Evolutionary conservation across 1,284 basidiomycete species (phyloP).

Genomic region (Puccinia novopanici): DNA sequence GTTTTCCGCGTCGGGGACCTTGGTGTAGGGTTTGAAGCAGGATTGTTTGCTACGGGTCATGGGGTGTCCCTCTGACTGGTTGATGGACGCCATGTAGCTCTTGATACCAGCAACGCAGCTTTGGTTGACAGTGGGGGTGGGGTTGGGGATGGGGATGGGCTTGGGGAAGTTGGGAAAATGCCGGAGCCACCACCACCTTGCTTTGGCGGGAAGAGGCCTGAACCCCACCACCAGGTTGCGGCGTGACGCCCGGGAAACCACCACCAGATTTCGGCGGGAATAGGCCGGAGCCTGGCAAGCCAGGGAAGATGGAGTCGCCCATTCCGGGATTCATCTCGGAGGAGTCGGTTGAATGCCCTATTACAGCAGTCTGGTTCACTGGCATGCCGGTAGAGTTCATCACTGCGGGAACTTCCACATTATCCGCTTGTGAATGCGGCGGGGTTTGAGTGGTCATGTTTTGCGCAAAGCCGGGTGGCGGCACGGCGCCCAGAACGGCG

Average conservation of each 20-base stretch:
- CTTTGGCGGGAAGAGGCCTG: no score
- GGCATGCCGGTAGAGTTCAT: conserved; percentile 24
- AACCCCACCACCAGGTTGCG: neutral
- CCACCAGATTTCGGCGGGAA: conserved; percentile 20
- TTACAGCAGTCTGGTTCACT: neutral
- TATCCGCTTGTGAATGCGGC: neutral
- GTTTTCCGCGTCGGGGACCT: conserved; percentile 23
- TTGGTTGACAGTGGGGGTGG: conserved; percentile 22
- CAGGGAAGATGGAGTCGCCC: neutral
- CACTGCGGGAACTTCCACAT: conserved; percentile 2
- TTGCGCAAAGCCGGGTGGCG: conserved; percentile 24
- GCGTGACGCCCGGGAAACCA: neutral
- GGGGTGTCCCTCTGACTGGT: conserved; percentile 17
- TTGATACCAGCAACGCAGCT: conserved; percentile 21
- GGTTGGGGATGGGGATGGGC: neutral
- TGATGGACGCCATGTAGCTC: neutral
- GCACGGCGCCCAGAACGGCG: conserved; percentile 13
- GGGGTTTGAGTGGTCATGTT: neutral
- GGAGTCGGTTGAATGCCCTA: conserved; percentile 3
- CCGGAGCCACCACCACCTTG: neutral
- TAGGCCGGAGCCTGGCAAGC: neutral
- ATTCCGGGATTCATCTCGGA: neutral
- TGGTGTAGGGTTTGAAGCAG: conserved; percentile 29
- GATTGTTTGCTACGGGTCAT: neutral
- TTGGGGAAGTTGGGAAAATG: neutral